These are phyloP conservation scores for Conringia planisiliqua DNA, from an alignment of 345 rosid genomes.

Conservation along the genomic window DNA sequence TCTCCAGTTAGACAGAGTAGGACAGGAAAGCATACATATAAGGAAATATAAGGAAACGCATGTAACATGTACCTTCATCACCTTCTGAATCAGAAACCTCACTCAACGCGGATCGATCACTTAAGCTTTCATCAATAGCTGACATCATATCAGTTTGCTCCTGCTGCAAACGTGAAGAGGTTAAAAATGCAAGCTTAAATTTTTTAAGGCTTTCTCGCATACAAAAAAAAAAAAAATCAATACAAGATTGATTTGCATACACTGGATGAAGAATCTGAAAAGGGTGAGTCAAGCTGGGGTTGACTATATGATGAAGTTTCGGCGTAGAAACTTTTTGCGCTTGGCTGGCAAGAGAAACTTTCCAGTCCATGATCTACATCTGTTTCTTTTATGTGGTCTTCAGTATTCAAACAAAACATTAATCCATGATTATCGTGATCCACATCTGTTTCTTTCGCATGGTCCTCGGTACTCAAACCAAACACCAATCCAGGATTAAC, in stretches of 20 bases:
- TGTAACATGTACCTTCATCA: constrained; percentile 37
- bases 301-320: constrained; percentile 41
- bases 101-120: constrained; percentile 49
- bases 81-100: constrained; percentile 50
- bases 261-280: constrained; percentile 45
- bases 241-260: constrained; percentile 39
- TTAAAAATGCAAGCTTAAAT: constrained; percentile 7
- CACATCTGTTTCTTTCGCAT: constrained; percentile 17
- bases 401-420: constrained; percentile 1
- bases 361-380: constrained; percentile 25
- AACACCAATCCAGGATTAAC: constrained; percentile 33
- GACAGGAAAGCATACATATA: constrained; percentile 14
- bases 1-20: constrained; percentile 23
- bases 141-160: constrained; percentile 47
- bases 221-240: neutral
- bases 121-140: constrained; percentile 47
- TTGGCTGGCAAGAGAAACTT: constrained; percentile 35
- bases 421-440: constrained; percentile 31
- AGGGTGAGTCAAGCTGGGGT: constrained; percentile 35
- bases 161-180: constrained; percentile 39
- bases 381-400: constrained; percentile 22
- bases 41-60: constrained; percentile 4
- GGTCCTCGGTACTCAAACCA: constrained; percentile 10
- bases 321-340: constrained; percentile 34
- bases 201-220: constrained; percentile 8